Conservation (phyloP, 768 basidiomycete genomes). For the Pholiota microspora region DNA sequence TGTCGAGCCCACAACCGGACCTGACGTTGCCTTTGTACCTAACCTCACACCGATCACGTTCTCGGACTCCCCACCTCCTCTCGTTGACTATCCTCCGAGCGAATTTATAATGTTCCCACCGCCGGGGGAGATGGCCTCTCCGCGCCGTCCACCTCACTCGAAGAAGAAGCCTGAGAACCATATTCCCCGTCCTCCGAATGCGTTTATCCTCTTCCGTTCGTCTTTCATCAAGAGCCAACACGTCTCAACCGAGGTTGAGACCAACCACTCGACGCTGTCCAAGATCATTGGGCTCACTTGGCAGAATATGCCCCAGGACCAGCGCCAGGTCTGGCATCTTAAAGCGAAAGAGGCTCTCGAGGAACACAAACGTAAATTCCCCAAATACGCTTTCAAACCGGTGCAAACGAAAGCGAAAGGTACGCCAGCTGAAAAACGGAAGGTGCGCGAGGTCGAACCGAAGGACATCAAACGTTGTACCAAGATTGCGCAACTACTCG, state of each 20-base stretch:
- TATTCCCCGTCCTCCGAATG: conserved; percentile 83
- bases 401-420: conserved; percentile 50
- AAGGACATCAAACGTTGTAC: conserved; percentile 66
- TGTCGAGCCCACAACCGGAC: conserved; percentile 20
- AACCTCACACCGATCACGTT: conserved; percentile 22
- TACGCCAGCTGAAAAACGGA: conserved; percentile 48
- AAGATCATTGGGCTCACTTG: conserved; percentile 85
- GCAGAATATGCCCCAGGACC: conserved; percentile 74
- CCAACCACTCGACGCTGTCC: conserved; percentile 78
- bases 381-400: conserved; percentile 79
- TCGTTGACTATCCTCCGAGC: conserved; percentile 26
- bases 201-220: conserved; percentile 85
- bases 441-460: conserved; percentile 63
- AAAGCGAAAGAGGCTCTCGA: conserved; percentile 75
- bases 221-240: conserved; percentile 79
- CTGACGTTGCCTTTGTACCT: conserved; percentile 21
- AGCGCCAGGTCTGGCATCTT: conserved; percentile 73
- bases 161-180: conserved; percentile 75
- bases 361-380: conserved; percentile 77
- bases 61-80: conserved; percentile 26
- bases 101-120: conserved; percentile 63
- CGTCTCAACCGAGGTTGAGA: conserved; percentile 75
- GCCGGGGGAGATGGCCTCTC: conserved; percentile 14
- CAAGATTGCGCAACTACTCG: conserved; percentile 66
- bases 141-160: conserved; percentile 51